These are phyloP conservation scores for Austropuccinia psidii DNA, from an alignment of 1,284 basidiomycete genomes.

Conservation along the genomic window DNA sequence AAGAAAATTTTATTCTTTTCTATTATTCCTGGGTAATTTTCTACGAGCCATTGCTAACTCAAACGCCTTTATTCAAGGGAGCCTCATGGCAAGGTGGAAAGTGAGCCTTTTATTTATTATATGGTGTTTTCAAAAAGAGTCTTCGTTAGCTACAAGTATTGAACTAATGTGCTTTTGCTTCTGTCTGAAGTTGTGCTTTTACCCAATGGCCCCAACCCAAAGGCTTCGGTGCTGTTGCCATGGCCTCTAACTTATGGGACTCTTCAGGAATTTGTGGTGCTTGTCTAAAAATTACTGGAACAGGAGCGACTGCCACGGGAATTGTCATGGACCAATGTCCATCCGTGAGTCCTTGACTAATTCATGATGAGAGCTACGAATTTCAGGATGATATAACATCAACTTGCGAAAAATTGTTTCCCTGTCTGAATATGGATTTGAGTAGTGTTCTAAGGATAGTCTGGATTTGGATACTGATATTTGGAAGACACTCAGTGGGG, in stretches of 20 bases:
- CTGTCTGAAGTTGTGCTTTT: constrained; percentile 28
- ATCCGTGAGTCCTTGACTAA: not conserved
- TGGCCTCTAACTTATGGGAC: constrained; percentile 11
- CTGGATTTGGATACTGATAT: constrained; percentile 2
- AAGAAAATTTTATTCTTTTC: too few species aligned
- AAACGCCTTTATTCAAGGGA: too few species aligned
- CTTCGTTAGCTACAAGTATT: too few species aligned
- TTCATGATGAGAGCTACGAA: not conserved
- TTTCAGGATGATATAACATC: too few species aligned
- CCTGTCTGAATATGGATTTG: not conserved
- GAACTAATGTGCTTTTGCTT: too few species aligned
- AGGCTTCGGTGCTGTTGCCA: constrained; percentile 2
- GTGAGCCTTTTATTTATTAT: too few species aligned
- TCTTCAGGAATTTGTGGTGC: constrained; percentile 1
- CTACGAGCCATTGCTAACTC: too few species aligned
- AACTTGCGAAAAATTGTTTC: not conserved
- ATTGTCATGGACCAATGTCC: constrained; percentile 5
- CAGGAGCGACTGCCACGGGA: not conserved
- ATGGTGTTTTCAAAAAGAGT: too few species aligned
- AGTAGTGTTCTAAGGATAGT: constrained; percentile 6
- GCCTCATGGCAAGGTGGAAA: too few species aligned
- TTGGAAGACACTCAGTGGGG: not conserved
- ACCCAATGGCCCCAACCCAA: constrained; percentile 9
- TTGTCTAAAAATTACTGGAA: not conserved
- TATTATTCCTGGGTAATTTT: too few species aligned